Percentiles rank a stretch among this genome's conserved stretches.
Conservation (phyloP, 169 alveolate genomes). For the Eimeria sp. region DNA sequence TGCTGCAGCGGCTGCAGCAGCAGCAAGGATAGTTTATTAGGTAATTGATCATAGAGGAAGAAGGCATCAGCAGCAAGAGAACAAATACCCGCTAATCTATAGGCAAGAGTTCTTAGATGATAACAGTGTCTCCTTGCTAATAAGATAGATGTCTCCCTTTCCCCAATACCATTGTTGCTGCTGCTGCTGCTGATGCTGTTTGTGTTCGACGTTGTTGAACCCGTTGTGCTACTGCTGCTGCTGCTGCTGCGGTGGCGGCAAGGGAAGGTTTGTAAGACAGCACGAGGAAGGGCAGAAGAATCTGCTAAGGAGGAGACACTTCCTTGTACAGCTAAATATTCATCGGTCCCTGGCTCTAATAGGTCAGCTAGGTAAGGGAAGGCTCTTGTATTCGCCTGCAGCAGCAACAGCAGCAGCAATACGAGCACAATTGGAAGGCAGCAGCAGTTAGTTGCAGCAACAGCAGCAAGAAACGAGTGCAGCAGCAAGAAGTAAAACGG, state of each 20-base stretch:
- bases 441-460: too few species aligned
- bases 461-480: slow-evolving; percentile 5
- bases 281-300: slow-evolving; percentile 18
- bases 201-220: too few species aligned
- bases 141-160: slow-evolving; percentile 3
- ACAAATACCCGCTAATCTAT: slow-evolving; percentile 60
- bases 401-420: slow-evolving; percentile 51
- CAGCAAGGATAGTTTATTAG: background rate
- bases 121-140: slow-evolving; percentile 68
- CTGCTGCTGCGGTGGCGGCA: slow-evolving; percentile 42
- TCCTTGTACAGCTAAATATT: slow-evolving; percentile 33
- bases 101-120: slow-evolving; percentile 57
- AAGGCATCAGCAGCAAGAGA: slow-evolving; percentile 47
- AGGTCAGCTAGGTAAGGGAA: slow-evolving; percentile 31
- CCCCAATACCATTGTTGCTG: background rate
- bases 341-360: slow-evolving; percentile 27
- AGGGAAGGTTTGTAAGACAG: slow-evolving; percentile 31
- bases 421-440: background rate
- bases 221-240: background rate
- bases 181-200: background rate
- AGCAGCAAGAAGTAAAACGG: background rate
- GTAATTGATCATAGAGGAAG: slow-evolving; percentile 5
- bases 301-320: slow-evolving; percentile 24
- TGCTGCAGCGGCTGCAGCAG: slow-evolving; percentile 49
- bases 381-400: too few species aligned